Evolutionary conservation across 768 basidiomycete genomes (phyloP), one percentile per base, ranked within the genome.

Genomic region (Pleurotus giganteus): DNA sequence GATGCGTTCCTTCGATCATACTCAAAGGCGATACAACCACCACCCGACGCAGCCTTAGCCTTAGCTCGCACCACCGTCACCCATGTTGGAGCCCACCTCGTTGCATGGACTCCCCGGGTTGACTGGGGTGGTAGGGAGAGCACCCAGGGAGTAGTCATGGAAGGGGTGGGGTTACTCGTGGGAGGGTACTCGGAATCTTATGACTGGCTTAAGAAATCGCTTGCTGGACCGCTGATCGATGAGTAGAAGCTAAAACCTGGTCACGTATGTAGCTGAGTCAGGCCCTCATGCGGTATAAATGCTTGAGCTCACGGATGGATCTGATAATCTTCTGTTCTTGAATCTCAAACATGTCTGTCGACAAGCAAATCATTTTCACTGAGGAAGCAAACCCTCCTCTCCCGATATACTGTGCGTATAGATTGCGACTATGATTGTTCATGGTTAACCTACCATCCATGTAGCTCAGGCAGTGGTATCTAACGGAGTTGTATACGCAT

Each of bases 41-140:
- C n/a, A n/a, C n/a, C 47, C 24, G 58, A 31, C 13, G 66, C 71
- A 21, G 63, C 61, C 5, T 61, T 59, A 4, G 64, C 73, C 13
- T 57, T 72, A 4, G 72, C 71, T 24, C 64, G 69, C 26, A 63
- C 62, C 7, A 73, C 80, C 9, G 39, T 77, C 43, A 63, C 70
- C 4, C 85, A 85, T 49, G 69, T 77, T 44, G 87, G 85, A 0
- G 74, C 73, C 11, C 87, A 89, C 65, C 64, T 81, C 31, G 76
- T 79, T 8, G 72, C 76, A 3, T 73, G 70, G 62, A 83, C 82
- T 7, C 76, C 82, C 5, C 72, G 82, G 1, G 58, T 71, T 4
- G 59, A 66, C 2, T 87, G 85, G 86, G 76, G 78, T 32, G 70
- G 66, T 27, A 74, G 70, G 55, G 74, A 80, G 55, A 66, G 62